A percentile compares a stretch with the other conserved stretches of the same genome.
Conservation (phyloP, 768 basidiomycete genomes). For the Asterophora parasitica region DNA sequence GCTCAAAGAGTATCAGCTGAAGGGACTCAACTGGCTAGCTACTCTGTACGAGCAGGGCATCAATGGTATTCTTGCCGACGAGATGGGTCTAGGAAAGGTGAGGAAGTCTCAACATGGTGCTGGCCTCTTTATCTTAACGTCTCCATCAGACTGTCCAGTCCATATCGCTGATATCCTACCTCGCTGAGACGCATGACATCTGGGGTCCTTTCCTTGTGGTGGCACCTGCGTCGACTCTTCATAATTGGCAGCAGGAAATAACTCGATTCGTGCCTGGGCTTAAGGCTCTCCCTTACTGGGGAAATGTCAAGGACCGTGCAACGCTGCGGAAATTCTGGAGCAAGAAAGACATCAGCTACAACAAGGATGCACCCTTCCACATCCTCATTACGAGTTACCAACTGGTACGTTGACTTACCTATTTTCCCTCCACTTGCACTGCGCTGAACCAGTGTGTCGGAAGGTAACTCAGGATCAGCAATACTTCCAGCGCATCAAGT, state of each 20-base stretch:
- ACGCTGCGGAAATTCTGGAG: constrained; percentile 97
- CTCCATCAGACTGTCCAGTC: constrained; percentile 87
- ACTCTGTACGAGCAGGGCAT: constrained; percentile 98
- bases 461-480: constrained; percentile 96
- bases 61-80: constrained; percentile 98
- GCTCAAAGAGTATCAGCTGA: constrained; percentile 96
- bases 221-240: constrained; percentile 93
- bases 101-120: constrained; percentile 9
- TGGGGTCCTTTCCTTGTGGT: constrained; percentile 99
- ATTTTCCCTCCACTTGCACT: not conserved
- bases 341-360: constrained; percentile 93
- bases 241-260: constrained; percentile 99
- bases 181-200: constrained; percentile 95
- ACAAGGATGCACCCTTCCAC: constrained; percentile 94
- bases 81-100: constrained; percentile 95
- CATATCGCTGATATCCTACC: constrained; percentile 90
- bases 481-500: constrained; percentile 95
- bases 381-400: constrained; percentile 97
- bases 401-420: constrained; percentile 47
- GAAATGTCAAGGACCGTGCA: constrained; percentile 91
- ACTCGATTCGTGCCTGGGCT: constrained; percentile 91
- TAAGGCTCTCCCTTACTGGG: constrained; percentile 98
- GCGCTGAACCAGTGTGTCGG: not conserved
- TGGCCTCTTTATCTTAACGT: not conserved
- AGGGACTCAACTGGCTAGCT: constrained; percentile 96